Conservation (phyloP, 768 basidiomycete genomes). For the Serendipita sp. region DNA sequence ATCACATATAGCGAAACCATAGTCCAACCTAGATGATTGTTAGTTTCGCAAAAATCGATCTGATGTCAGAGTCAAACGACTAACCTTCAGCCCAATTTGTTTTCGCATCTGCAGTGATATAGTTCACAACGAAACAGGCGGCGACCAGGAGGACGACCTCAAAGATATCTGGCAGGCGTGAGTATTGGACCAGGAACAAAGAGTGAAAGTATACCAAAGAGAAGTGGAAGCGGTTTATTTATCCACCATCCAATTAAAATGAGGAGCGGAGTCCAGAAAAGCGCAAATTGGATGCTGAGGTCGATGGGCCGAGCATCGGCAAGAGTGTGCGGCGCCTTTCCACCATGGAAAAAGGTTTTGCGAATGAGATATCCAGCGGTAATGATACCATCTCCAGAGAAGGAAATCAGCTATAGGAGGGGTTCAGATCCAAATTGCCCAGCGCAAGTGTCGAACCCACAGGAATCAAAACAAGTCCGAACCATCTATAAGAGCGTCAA, state of each 20-base stretch:
- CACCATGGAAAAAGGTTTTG: conserved; percentile 24
- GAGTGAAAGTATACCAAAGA: conserved; percentile 41
- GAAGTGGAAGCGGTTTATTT: conserved; percentile 39
- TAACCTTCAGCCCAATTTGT: conserved; percentile 47
- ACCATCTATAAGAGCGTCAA: conserved; percentile 34
- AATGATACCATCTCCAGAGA: conserved; percentile 52
- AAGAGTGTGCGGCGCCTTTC: conserved; percentile 34
- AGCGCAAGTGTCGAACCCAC: conserved; percentile 1
- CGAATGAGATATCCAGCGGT: conserved; percentile 25
- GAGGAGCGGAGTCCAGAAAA: conserved; percentile 68
- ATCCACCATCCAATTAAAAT: conserved; percentile 56
- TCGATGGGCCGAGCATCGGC: conserved; percentile 60
- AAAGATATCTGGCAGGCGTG: conserved; percentile 38
- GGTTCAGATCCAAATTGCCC: too few relatives aligned
- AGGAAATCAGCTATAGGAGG: conserved; percentile 34
- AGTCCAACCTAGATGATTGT: not conserved
- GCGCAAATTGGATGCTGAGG: conserved; percentile 57
- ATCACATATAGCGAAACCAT: too few relatives aligned
- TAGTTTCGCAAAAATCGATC: too few relatives aligned
- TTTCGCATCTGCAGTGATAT: conserved; percentile 61
- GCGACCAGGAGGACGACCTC: conserved; percentile 51
- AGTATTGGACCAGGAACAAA: not conserved
- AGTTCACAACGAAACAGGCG: conserved; percentile 63
- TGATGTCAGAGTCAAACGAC: too few relatives aligned
- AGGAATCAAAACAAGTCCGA: conserved; percentile 57